Evolutionary conservation across 2,329 filamentous ascomycete species (phyloP).

Genomic region (Exophiala dermatitidis): DNA sequence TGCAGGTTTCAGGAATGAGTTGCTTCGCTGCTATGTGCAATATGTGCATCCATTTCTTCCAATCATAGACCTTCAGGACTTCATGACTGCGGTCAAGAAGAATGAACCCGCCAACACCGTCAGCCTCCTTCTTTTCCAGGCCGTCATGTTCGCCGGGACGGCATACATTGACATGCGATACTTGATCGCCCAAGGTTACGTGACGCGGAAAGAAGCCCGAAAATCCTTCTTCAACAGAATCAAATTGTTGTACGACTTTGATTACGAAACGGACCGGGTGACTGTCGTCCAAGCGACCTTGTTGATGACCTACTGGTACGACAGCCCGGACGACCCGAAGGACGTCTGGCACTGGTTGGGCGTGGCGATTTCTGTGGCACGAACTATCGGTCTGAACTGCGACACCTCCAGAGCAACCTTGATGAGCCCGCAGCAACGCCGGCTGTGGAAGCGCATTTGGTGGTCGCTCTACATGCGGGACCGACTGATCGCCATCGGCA

Average conservation of each 20-base stretch:
- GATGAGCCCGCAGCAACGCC: constrained; percentile 66
- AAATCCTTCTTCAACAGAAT: constrained; percentile 82
- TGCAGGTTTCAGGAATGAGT: constrained; percentile 63
- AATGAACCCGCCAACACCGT: constrained; percentile 64
- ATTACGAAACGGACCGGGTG: constrained; percentile 86
- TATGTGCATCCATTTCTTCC: constrained; percentile 95
- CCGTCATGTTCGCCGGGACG: constrained; percentile 87
- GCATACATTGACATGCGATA: constrained; percentile 78
- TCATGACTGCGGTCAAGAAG: constrained; percentile 51
- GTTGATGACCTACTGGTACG: constrained; percentile 96
- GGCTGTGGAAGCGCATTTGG: constrained; percentile 92
- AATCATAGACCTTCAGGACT: constrained; percentile 61
- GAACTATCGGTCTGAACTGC: constrained; percentile 87
- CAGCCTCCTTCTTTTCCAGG: constrained; percentile 84
- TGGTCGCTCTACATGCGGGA: constrained; percentile 97
- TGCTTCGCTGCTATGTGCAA: constrained; percentile 75
- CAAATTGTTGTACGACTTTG: constrained; percentile 84
- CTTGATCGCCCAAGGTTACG: constrained; percentile 69
- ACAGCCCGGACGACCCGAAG: constrained; percentile 93
- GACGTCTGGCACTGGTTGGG: constrained; percentile 99
- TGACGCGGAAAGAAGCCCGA: constrained; percentile 69
- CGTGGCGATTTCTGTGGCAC: constrained; percentile 82
- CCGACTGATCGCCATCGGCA: constrained; percentile 82
- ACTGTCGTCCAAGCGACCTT: constrained; percentile 80
- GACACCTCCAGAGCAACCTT: constrained; percentile 66